Conservation (phyloP, 225 moss, liverwort and hornwort species). For the Marchantia paleacea region DNA sequence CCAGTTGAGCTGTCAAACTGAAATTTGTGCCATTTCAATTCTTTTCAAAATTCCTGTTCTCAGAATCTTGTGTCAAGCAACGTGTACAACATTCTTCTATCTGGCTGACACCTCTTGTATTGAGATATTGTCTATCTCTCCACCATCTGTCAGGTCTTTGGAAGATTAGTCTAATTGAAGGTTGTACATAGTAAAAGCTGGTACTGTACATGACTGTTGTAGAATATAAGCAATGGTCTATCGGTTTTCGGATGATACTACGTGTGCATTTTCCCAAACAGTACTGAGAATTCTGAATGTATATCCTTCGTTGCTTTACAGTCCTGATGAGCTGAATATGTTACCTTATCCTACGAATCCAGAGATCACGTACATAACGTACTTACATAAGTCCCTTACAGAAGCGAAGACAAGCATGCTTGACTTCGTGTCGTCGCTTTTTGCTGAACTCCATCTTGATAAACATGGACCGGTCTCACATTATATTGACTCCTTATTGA, state of each 20-base stretch:
- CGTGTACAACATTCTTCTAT: constrained; percentile 10
- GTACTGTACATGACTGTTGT: background rate
- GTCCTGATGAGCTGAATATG: background rate
- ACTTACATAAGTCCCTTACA: background rate
- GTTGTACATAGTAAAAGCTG: background rate
- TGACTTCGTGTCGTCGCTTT: constrained; percentile 1
- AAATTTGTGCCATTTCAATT: background rate
- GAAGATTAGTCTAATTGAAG: background rate
- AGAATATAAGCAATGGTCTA: background rate
- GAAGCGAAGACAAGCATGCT: background rate
- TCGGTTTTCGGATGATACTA: background rate
- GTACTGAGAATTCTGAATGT: background rate
- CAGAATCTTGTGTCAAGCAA: background rate
- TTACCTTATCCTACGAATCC: background rate
- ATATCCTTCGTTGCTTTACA: background rate
- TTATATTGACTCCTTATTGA: background rate
- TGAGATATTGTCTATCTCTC: background rate
- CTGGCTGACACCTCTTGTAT: background rate
- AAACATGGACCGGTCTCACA: background rate
- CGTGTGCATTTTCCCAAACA: background rate
- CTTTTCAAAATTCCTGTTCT: background rate
- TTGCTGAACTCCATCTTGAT: background rate
- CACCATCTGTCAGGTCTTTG: background rate
- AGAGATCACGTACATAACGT: background rate
- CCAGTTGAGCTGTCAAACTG: background rate